Percentiles rank a stretch among this genome's conserved stretches.
phyloP scores from a whole-genome alignment of 768 basidiomycete species.

The Cystobasidium onofrii region DNA sequence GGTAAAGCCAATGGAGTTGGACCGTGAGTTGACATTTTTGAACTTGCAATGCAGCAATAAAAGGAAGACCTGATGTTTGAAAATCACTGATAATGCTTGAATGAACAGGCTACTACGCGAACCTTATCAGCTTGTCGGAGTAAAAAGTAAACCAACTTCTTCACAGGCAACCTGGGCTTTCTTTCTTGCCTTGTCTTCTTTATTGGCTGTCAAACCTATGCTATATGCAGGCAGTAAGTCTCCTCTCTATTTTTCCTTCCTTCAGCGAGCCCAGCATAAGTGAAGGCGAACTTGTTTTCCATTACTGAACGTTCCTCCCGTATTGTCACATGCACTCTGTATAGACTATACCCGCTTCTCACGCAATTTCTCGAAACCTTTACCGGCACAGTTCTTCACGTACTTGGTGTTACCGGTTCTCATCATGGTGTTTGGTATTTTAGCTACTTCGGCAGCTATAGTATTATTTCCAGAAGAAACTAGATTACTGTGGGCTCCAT shows the following conservation, averaged over 20 bases:
- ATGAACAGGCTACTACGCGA: constrained; percentile 3
- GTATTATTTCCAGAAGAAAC: constrained; percentile 40
- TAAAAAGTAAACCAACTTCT: constrained; percentile 29
- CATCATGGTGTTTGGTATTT: constrained; percentile 41
- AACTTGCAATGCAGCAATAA: constrained; percentile 13
- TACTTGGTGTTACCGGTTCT: not conserved
- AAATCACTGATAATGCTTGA: too few relatives aligned
- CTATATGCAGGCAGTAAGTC: constrained; percentile 7
- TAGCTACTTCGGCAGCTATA: constrained; percentile 42
- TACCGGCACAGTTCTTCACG: not conserved
- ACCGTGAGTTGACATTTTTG: constrained; percentile 37
- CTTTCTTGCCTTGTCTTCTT: constrained; percentile 38
- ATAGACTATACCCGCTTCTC: constrained; percentile 6
- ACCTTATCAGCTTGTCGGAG: constrained; percentile 33
- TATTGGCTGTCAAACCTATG: constrained; percentile 37
- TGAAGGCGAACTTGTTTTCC: too few relatives aligned
- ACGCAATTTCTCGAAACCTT: not conserved
- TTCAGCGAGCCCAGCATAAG: too few relatives aligned
- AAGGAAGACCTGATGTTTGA: too few relatives aligned
- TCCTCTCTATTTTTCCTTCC: not conserved
- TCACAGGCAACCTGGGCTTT: constrained; percentile 42
- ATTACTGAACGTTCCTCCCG: not conserved
- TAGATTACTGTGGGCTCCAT: constrained; percentile 41
- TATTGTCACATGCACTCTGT: too few relatives aligned
- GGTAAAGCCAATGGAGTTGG: constrained; percentile 41